Base-by-base conservation (phyloP, 208 protist genomes). In the Leishmania tarentolae region DNA sequence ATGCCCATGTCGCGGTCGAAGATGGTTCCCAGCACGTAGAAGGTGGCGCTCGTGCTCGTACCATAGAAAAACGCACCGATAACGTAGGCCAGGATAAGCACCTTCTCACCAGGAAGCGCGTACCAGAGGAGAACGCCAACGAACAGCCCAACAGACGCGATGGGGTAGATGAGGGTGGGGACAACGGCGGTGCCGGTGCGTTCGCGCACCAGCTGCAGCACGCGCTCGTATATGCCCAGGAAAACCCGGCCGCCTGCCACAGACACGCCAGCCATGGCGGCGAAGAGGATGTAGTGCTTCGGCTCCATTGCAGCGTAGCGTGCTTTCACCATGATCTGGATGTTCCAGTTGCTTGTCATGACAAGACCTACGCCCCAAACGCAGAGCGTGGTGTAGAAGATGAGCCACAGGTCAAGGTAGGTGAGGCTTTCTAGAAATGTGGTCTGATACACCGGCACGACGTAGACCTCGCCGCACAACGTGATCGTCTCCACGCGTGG, bases 1-100 rank as follows among this genome's bases (percentile, higher is more conserved):
- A 88, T 92, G 44, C 89, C 89, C 31, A 92, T 83, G 59, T 92
- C 87, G 2, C 80, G 80, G 69, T 90, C 87, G 73, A 89, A 92
- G 76, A 90, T 87, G 69, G 86, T 86, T 56, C 82, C 83, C 40
- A 92, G 72, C 24, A 92, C 76, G 81, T 92, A 92, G n/a, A 83
- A 78, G 24, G 89, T 92, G 47, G 90, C 76, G 46, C 82, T 88
- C 28, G 75, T 92, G 83, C 85, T 89, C 35, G 87, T 77, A 19
- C 89, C 89, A 83, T 90, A 92, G 83, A 86, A 85, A 70, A 77
- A 52, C 21, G 82, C 78, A 35, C 72, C 82, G 63, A 91, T 50
- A 7, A 92, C 31, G 66, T 92, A 92, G 1, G 85, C 81, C 13
- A 83, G 42, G 8, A 91, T 56, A 11, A 91, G 84, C 63, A 81